Evolutionary conservation across 352 stramenopile species (phyloP).

Genomic region (Globisporangium middletonii): DNA sequence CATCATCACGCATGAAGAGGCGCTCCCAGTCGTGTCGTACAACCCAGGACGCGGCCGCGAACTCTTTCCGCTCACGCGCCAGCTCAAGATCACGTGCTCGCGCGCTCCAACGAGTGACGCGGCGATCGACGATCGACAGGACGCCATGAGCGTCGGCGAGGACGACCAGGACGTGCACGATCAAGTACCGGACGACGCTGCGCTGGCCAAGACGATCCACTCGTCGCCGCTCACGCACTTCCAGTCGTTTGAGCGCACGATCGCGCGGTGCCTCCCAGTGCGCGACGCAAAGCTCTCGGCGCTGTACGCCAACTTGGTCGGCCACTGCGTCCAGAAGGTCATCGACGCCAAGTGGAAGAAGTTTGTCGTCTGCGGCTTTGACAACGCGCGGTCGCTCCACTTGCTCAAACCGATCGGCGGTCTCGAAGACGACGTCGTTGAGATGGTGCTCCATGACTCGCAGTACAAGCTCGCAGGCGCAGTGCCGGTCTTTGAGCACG

Average conservation of each 20-base stretch:
- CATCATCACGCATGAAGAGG: constrained; percentile 73
- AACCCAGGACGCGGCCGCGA: constrained; percentile 63
- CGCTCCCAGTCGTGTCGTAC: constrained; percentile 54
- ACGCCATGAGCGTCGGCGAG: not conserved
- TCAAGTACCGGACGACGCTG: constrained; percentile 2
- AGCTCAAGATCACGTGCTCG: constrained; percentile 50
- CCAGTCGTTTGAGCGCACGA: constrained; percentile 81
- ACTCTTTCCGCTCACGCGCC: constrained; percentile 67
- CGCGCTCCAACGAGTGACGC: not conserved
- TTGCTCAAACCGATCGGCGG: constrained; percentile 49
- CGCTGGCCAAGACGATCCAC: constrained; percentile 41
- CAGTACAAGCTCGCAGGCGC: constrained; percentile 53
- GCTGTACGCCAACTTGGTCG: constrained; percentile 66
- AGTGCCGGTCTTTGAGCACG: constrained; percentile 42
- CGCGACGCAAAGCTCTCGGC: constrained; percentile 39
- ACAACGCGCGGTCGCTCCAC: constrained; percentile 45
- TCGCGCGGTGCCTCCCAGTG: constrained; percentile 58
- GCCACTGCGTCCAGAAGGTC: constrained; percentile 65
- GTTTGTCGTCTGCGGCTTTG: constrained; percentile 63
- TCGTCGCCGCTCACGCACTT: constrained; percentile 76
- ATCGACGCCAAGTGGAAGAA: constrained; percentile 81
- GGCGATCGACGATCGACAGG: not conserved
- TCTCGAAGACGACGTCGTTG: constrained; percentile 32
- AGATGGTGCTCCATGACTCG: constrained; percentile 75
- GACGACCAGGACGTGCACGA: constrained; percentile 2